A percentile compares a stretch with the other conserved stretches of the same genome.
These are phyloP conservation scores for Nannizziopsis arthrosporioides DNA, from an alignment of 2,329 filamentous ascomycete species.

Conservation along the genomic window DNA sequence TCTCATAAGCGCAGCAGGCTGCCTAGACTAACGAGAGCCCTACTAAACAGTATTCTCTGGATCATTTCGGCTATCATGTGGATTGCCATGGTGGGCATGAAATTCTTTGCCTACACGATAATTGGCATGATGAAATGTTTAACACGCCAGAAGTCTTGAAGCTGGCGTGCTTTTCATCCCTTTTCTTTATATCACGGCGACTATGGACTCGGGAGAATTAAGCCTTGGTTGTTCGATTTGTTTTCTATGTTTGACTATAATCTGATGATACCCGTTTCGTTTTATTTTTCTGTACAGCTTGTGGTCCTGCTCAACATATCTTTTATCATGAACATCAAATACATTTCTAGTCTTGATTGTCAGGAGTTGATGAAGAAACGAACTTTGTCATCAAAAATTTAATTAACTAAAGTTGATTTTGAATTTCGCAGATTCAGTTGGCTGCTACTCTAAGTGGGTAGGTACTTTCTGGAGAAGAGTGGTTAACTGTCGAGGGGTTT, in stretches of 20 bases:
- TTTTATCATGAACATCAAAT: not conserved
- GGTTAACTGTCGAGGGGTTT: too few relatives aligned
- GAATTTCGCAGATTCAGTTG: too few relatives aligned
- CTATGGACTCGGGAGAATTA: conserved; percentile 1
- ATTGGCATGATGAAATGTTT: conserved; percentile 30
- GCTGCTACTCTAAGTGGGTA: too few relatives aligned
- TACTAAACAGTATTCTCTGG: conserved; percentile 30
- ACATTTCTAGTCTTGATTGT: not conserved
- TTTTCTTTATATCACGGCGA: not conserved
- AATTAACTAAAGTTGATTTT: too few relatives aligned
- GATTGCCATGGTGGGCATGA: conserved; percentile 28
- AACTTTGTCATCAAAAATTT: too few relatives aligned
- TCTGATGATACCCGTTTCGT: conserved; percentile 3
- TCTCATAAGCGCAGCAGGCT: conserved; percentile 31
- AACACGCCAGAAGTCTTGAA: conserved; percentile 34
- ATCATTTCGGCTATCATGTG: conserved; percentile 29
- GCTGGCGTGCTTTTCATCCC: not conserved
- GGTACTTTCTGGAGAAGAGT: too few relatives aligned
- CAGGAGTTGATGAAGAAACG: too few relatives aligned
- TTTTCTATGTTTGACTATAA: not conserved
- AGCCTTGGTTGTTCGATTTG: not conserved
- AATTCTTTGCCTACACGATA: conserved; percentile 33
- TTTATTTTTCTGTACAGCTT: not conserved
- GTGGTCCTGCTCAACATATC: not conserved
- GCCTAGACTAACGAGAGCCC: conserved; percentile 26